Percentiles rank a stretch among this genome's conserved stretches.
phyloP scores from a whole-genome alignment of 306 rosid species.

The Castanospermum australe region DNA sequence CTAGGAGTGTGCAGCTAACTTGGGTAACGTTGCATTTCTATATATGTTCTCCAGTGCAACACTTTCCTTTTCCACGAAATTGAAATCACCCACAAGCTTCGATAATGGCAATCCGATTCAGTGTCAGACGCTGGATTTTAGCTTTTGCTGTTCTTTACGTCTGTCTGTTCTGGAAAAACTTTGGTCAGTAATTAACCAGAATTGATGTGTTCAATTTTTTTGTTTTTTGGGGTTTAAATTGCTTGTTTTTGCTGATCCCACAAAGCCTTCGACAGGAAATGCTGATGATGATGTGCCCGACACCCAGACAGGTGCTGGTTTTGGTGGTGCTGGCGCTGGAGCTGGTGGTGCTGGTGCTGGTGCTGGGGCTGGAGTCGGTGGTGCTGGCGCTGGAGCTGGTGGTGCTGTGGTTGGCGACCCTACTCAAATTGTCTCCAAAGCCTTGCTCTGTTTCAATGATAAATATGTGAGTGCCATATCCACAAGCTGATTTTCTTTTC shows the following conservation, averaged over 20 bases:
- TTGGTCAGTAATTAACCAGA: conserved; percentile 39
- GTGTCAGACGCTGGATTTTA: conserved; percentile 34
- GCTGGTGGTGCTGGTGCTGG: conserved; percentile 21
- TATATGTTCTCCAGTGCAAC: conserved; percentile 14
- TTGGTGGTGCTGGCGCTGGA: neutral
- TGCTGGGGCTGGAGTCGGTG: neutral
- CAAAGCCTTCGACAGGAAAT: conserved; percentile 37
- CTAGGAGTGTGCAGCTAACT: neutral
- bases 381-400: neutral
- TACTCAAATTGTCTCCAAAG: conserved; percentile 62
- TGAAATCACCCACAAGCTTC: conserved; percentile 23
- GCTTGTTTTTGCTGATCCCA: neutral
- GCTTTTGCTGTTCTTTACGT: conserved; percentile 37
- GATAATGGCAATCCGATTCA: conserved; percentile 42
- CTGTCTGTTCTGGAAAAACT: conserved; percentile 33
- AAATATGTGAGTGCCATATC: conserved; percentile 53
- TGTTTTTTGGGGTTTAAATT: neutral
- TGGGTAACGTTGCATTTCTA: conserved; percentile 8
- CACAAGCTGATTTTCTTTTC: neutral
- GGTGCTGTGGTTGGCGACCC: conserved; percentile 44
- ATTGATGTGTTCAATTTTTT: neutral
- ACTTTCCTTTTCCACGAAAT: neutral
- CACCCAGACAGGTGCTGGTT: conserved; percentile 20
- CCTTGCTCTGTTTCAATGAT: conserved; percentile 80
- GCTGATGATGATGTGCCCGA: conserved; percentile 43